These are phyloP conservation scores for Acanthamoeba healyi DNA, from an alignment of 208 protist species.

Conservation along the genomic window DNA sequence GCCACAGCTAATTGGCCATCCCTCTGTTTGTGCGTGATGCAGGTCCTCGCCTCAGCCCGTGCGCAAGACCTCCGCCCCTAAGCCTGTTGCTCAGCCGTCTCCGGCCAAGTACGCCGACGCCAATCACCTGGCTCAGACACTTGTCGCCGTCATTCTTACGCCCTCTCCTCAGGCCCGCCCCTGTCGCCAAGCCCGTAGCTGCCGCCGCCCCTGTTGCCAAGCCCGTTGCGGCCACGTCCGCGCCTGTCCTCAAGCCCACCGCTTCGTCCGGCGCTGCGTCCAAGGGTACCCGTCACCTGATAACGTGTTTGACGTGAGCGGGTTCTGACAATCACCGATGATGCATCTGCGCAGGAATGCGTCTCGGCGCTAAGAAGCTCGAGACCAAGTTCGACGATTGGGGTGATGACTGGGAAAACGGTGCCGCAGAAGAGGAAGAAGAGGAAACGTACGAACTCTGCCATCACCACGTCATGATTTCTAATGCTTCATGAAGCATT, in stretches of 20 bases:
- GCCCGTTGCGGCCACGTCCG: not conserved
- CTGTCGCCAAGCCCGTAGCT: conserved; percentile 16
- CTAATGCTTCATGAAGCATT: not conserved
- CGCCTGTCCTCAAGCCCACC: conserved; percentile 28
- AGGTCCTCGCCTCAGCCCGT: conserved; percentile 12
- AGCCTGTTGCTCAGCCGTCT: not conserved
- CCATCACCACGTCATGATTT: not conserved
- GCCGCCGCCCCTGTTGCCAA: not conserved
- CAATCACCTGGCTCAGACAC: not conserved
- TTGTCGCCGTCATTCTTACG: not conserved
- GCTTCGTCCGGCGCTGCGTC: not conserved
- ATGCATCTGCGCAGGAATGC: not conserved
- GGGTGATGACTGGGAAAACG: conserved; percentile 15
- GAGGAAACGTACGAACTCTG: not conserved
- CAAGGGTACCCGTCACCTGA: too few species aligned
- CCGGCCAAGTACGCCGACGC: not conserved
- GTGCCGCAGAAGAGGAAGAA: conserved; percentile 15
- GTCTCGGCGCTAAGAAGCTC: conserved; percentile 16
- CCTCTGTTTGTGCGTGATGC: not conserved
- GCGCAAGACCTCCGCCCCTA: not conserved
- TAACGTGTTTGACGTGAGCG: not conserved
- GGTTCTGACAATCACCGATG: not conserved
- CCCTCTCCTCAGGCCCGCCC: not conserved
- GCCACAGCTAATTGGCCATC: too few species aligned
- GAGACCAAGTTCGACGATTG: conserved; percentile 61